Evolutionary conservation across 73 alveolate genomes (phyloP).

Genomic region (Halteria grandinella): DNA sequence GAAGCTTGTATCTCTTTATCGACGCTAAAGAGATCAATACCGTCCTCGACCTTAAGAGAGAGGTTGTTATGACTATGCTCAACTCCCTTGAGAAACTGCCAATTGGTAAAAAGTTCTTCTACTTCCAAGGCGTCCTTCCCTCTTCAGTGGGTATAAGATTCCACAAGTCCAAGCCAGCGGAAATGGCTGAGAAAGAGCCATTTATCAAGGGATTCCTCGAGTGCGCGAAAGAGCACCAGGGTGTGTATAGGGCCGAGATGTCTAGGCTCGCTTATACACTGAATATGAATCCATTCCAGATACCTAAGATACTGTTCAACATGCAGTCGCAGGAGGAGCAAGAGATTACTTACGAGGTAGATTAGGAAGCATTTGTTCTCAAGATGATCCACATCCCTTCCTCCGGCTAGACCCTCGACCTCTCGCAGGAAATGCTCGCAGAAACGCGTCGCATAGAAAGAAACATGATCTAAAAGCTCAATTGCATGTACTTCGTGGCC

Average conservation of each 20-base stretch:
- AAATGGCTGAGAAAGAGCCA: slow-evolving; percentile 25
- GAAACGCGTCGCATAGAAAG: slow-evolving; percentile 61
- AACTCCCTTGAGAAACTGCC: slow-evolving; percentile 46
- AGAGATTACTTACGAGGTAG: slow-evolving; percentile 64
- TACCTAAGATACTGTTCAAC: slow-evolving; percentile 37
- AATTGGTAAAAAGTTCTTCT: slow-evolving; percentile 38
- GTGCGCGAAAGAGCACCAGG: slow-evolving; percentile 31
- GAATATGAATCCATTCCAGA: slow-evolving; percentile 60
- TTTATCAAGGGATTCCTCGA: slow-evolving; percentile 25
- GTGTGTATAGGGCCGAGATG: slow-evolving; percentile 46
- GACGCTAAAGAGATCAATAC: slow-evolving; percentile 31
- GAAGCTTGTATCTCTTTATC: slow-evolving; percentile 36
- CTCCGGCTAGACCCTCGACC: slow-evolving; percentile 28
- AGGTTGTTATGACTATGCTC: slow-evolving; percentile 67
- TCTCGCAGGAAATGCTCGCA: slow-evolving; percentile 26
- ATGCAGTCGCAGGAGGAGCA: slow-evolving; percentile 19
- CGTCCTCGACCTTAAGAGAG: slow-evolving; percentile 59
- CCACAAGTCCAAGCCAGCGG: slow-evolving; percentile 37
- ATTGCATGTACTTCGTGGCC: slow-evolving; percentile 71
- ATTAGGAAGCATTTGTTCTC: slow-evolving; percentile 50
- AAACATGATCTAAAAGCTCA: slow-evolving; percentile 48
- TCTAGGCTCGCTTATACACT: slow-evolving; percentile 30
- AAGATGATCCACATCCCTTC: slow-evolving; percentile 32
- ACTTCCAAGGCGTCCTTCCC: slow-evolving; percentile 20
- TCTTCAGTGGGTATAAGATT: slow-evolving; percentile 35